These are phyloP conservation scores for Candida hispaniensis DNA, from an alignment of 805 yeast genomes.

Conservation along the genomic window DNA sequence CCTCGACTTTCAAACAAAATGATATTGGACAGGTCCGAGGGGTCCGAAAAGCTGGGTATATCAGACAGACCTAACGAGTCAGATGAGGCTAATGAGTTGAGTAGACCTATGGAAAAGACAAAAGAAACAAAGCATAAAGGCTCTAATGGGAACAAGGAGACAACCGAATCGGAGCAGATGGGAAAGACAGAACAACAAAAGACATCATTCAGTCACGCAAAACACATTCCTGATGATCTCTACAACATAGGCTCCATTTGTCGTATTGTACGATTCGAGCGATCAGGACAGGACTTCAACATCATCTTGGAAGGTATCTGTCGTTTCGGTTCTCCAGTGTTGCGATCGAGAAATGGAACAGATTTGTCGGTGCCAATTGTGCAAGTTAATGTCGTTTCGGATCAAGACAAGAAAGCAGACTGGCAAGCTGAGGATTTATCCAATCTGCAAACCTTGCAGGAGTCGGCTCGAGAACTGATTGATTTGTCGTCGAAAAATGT, in stretches of 20 bases:
- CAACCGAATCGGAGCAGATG: too few relatives aligned
- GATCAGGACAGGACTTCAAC: conserved; percentile 16
- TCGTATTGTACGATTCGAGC: conserved; percentile 20
- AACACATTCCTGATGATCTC: too few relatives aligned
- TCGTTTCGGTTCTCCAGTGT: conserved; percentile 17
- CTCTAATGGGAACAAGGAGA: too few relatives aligned
- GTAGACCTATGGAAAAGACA: too few relatives aligned
- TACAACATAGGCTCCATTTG: conserved; percentile 20
- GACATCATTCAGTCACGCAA: too few relatives aligned
- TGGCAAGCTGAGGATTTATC: conserved; percentile 4
- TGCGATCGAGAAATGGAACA: conserved; percentile 14
- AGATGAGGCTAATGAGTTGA: too few relatives aligned
- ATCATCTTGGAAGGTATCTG: conserved; percentile 21
- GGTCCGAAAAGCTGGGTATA: too few relatives aligned
- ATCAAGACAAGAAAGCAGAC: conserved; percentile 6
- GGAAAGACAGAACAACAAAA: too few relatives aligned
- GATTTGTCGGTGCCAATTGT: conserved; percentile 3
- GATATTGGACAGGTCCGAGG: conserved; percentile 10
- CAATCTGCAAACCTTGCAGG: conserved; percentile 17
- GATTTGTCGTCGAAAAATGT: conserved; percentile 16
- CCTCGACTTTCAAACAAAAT: conserved; percentile 11
- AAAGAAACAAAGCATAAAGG: too few relatives aligned
- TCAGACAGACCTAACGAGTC: too few relatives aligned
- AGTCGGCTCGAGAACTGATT: conserved; percentile 18
- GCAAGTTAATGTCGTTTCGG: conserved; percentile 1